phyloP scores from a whole-genome alignment of 257 asterid genomes.

The Cynanchum wilfordii region DNA sequence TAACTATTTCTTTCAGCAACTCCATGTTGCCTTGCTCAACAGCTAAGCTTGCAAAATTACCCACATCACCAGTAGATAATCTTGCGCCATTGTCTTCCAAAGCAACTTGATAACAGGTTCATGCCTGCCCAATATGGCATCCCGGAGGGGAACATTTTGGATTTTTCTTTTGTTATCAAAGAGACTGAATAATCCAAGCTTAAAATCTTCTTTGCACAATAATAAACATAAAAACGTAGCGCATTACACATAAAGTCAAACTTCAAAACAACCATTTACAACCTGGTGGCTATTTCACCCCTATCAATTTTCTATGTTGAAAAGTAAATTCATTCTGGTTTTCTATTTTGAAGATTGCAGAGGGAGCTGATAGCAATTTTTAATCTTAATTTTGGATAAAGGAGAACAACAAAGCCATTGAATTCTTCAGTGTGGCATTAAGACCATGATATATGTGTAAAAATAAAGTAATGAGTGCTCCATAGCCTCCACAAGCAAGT shows the following conservation, averaged over 20 bases:
- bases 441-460: not conserved
- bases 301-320: not conserved
- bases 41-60: conserved; percentile 57
- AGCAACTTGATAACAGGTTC: conserved; percentile 38
- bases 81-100: conserved; percentile 56
- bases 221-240: not conserved
- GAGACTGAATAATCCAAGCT: not conserved
- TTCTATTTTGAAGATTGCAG: too few relatives aligned
- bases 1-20: conserved; percentile 48
- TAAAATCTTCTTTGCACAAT: not conserved
- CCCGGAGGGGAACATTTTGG: conserved; percentile 62
- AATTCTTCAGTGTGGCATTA: not conserved
- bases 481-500: not conserved
- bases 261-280: not conserved
- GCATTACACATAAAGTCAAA: not conserved
- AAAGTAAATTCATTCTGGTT: not conserved
- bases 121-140: conserved; percentile 57
- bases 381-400: not conserved
- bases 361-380: too few relatives aligned
- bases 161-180: not conserved
- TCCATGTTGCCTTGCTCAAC: conserved; percentile 54
- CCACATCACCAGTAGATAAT: conserved; percentile 57
- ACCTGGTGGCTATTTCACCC: not conserved
- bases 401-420: not conserved
- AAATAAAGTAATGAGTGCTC: not conserved